Percentiles rank a stretch among this genome's conserved stretches.
These are phyloP conservation scores for Cephalotrichum gorgonifer DNA, from an alignment of 2,329 filamentous ascomycete genomes.

Conservation along the genomic window DNA sequence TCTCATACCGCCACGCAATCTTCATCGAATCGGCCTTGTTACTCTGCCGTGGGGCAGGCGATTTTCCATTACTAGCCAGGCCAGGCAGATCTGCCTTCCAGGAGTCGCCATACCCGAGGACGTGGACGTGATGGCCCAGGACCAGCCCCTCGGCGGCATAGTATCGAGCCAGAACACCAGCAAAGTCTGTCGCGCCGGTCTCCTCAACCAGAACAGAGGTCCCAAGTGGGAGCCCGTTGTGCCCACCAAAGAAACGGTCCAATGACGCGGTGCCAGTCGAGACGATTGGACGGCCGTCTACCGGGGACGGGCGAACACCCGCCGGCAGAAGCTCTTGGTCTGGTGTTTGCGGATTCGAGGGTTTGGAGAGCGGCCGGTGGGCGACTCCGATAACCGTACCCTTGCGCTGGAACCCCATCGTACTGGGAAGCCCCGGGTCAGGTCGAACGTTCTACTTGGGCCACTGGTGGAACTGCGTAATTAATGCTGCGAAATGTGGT, in stretches of 20 bases:
- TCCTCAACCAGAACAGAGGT: slow-evolving; percentile 76
- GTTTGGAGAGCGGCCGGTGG: not conserved
- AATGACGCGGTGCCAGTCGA: slow-evolving; percentile 85
- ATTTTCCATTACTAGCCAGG: slow-evolving; percentile 24
- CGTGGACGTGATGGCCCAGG: slow-evolving; percentile 81
- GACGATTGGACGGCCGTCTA: slow-evolving; percentile 78
- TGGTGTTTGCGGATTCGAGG: slow-evolving; percentile 8
- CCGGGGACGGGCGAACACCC: slow-evolving; percentile 69
- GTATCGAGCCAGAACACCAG: slow-evolving; percentile 71
- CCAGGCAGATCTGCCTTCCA: slow-evolving; percentile 84
- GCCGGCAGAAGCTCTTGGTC: slow-evolving; percentile 20
- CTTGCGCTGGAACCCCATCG: slow-evolving; percentile 1
- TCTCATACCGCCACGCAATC: slow-evolving; percentile 96
- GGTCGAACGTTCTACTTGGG: not conserved
- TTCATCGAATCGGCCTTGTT: slow-evolving; percentile 71
- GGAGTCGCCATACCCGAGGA: slow-evolving; percentile 66
- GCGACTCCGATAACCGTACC: not conserved
- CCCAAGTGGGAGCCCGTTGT: slow-evolving; percentile 75
- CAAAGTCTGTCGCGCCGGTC: slow-evolving; percentile 87
- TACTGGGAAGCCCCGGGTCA: not conserved
- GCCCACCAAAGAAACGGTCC: slow-evolving; percentile 75
- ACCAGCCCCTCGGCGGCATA: slow-evolving; percentile 89
- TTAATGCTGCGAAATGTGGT: too few relatives aligned
- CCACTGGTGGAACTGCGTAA: not conserved
- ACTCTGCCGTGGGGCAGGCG: not conserved